Evolutionary conservation across 2,329 filamentous ascomycete species (phyloP).

Genomic region (Fusarium nelsonii): DNA sequence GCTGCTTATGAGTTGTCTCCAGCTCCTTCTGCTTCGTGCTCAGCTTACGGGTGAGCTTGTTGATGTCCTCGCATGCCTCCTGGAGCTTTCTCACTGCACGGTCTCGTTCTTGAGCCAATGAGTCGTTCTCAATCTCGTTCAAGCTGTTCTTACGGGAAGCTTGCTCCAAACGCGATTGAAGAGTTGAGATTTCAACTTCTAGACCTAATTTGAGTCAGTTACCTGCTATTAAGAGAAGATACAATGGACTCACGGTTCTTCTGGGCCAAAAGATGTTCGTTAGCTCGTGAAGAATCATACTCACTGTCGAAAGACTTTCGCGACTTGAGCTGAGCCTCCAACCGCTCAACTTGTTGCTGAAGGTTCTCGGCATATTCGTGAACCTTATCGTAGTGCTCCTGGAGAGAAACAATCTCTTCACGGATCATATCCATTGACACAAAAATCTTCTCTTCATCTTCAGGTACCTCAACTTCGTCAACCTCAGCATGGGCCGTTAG

Average conservation of each 20-base stretch:
- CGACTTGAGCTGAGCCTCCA: conserved; percentile 63
- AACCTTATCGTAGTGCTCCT: conserved; percentile 68
- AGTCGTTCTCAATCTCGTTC: conserved; percentile 73
- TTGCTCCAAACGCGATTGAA: conserved; percentile 72
- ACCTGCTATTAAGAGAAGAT: background rate
- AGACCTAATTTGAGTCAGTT: conserved; percentile 58
- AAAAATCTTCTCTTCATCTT: conserved; percentile 69
- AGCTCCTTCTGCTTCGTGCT: conserved; percentile 58
- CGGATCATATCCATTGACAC: conserved; percentile 73
- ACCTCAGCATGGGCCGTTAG: conserved; percentile 60
- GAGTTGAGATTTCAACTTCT: conserved; percentile 68
- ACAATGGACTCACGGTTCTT: conserved; percentile 65
- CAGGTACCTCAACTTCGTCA: conserved; percentile 63
- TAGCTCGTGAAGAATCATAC: conserved; percentile 59
- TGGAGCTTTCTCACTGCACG: conserved; percentile 72
- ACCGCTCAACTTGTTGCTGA: conserved; percentile 63
- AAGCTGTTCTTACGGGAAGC: conserved; percentile 71
- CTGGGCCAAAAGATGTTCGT: conserved; percentile 62
- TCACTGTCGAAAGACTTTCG: conserved; percentile 58
- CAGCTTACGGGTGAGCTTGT: conserved; percentile 60
- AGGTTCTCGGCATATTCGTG: conserved; percentile 67
- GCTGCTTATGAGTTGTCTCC: conserved; percentile 57
- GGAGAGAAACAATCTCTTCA: conserved; percentile 67
- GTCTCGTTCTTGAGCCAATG: conserved; percentile 73
- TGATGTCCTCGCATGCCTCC: conserved; percentile 70